Base-by-base conservation (phyloP, 306 rosid species). In the Cicer pinnatifidum region DNA sequence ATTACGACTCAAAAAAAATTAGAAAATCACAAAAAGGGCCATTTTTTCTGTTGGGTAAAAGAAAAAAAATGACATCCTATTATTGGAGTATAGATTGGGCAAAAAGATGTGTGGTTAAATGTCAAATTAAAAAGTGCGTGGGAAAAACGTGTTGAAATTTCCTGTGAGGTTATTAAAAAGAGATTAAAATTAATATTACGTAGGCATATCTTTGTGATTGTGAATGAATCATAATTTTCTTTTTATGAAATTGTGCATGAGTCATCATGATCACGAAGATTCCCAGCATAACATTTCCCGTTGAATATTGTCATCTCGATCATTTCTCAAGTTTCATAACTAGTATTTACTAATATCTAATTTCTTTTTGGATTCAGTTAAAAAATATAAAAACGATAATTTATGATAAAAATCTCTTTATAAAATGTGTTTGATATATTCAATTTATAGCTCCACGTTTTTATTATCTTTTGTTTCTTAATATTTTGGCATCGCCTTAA, bases 91-190 rank as follows among this genome's bases (percentile, higher is more conserved):
- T 23, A 23, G 2, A 50, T 50, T 43, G 73, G 62, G 61, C 38
- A 33, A 60, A 8, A 13, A 71, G 37, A 1, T 11, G 65, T 78
- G 23, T 64, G 68, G 39, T 40, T 10, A 76, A 72, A 72, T 68
- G 78, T 77, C 75, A 81, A 73, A 46, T 79, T 78, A 88, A 76
- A 90, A 86, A 87, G 82, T 83, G 63, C 76, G n/a, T n/a, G n/a
- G n/a, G n/a, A n/a, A 83, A 62, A 61, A 41, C 76, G 41, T 71
- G 75, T 69, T 23, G 75, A 72, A 59, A 40, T 74, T 80, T 78
- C 67, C 50, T 69, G 71, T 43, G 50, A 60, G 35, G 38, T 20
- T 20, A 11, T 66, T 7, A 8, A 5, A 65, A 8, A 41, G 13
- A 71, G 5, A 48, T 6, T 44, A 56, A 67, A 23, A 23, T 51